Evolutionary conservation across 495 filamentous ascomycete genomes (phyloP).

Genomic region (Lophiotrema nucula): DNA sequence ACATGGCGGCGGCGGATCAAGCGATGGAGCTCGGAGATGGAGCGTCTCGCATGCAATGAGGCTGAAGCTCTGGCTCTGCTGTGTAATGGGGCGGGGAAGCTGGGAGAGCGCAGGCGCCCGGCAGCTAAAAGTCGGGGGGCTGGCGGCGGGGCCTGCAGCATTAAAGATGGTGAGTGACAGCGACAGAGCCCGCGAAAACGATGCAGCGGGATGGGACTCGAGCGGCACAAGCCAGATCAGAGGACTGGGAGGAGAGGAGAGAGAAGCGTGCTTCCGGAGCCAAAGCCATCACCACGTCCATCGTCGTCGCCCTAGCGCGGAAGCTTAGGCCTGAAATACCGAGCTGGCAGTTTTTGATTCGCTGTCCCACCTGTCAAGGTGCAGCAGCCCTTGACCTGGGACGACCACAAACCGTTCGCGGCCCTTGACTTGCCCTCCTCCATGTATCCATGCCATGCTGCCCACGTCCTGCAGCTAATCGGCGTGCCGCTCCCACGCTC

Average conservation of each 20-base stretch:
- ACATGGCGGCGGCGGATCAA: conserved; percentile 22
- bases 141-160: conserved; percentile 13
- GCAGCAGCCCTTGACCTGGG: neutral
- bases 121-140: conserved; percentile 12
- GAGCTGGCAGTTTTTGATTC: neutral
- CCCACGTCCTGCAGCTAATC: conserved; percentile 1
- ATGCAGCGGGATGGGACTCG: neutral
- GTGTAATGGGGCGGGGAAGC: conserved; percentile 29
- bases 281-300: no score
- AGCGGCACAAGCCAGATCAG: neutral
- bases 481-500: neutral
- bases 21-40: conserved; percentile 24
- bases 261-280: neutral
- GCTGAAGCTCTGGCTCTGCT: conserved; percentile 29
- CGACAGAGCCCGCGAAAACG: neutral
- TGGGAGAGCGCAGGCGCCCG: conserved; percentile 9
- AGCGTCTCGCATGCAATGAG: conserved; percentile 31
- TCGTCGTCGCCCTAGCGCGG: neutral
- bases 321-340: neutral
- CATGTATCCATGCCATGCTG: neutral
- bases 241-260: neutral
- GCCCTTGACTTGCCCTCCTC: neutral
- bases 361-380: neutral
- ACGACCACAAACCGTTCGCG: neutral
- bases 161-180: neutral